These are phyloP conservation scores for Cupressus sempervirens DNA, from an alignment of 75 land plant species.

Conservation along the genomic window DNA sequence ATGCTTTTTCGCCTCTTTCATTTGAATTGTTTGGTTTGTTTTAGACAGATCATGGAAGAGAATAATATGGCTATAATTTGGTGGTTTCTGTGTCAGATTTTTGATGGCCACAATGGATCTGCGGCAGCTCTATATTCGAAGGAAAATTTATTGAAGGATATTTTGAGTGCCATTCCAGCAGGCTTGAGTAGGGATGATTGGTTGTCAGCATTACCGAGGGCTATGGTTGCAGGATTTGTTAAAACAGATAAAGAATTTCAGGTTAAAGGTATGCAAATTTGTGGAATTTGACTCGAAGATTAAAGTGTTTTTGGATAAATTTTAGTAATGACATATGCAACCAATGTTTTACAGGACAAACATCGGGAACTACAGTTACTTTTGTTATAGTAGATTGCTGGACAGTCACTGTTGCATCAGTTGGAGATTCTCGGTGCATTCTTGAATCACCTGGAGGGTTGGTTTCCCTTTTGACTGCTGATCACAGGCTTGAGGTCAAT, in stretches of 20 bases:
- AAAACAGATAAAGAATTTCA: conserved; percentile 97
- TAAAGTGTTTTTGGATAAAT: not conserved
- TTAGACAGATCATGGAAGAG: not conserved
- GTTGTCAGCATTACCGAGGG: conserved; percentile 86
- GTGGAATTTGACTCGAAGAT: not conserved
- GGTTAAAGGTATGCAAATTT: conserved; percentile 50
- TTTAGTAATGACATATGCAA: conserved; percentile 2
- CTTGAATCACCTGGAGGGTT: conserved; percentile 80
- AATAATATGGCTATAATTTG: not conserved
- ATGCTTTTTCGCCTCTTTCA: not conserved
- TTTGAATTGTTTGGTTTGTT: not conserved
- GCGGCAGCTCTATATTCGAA: conserved; percentile 91
- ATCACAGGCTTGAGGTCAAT: conserved; percentile 79
- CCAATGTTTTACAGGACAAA: conserved; percentile 44
- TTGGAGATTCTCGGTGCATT: conserved; percentile 81
- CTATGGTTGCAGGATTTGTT: conserved; percentile 93
- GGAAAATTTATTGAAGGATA: conserved; percentile 84
- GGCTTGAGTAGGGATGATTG: conserved; percentile 87
- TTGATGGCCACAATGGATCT: conserved; percentile 97
- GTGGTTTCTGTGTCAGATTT: conserved; percentile 48
- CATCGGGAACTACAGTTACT: conserved; percentile 87
- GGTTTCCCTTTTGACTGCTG: conserved; percentile 62
- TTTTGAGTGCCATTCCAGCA: conserved; percentile 74
- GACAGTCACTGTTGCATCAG: conserved; percentile 80
- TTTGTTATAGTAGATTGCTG: conserved; percentile 74